These are phyloP conservation scores for Podospora conica DNA, from an alignment of 495 filamentous ascomycete genomes.

Conservation along the genomic window DNA sequence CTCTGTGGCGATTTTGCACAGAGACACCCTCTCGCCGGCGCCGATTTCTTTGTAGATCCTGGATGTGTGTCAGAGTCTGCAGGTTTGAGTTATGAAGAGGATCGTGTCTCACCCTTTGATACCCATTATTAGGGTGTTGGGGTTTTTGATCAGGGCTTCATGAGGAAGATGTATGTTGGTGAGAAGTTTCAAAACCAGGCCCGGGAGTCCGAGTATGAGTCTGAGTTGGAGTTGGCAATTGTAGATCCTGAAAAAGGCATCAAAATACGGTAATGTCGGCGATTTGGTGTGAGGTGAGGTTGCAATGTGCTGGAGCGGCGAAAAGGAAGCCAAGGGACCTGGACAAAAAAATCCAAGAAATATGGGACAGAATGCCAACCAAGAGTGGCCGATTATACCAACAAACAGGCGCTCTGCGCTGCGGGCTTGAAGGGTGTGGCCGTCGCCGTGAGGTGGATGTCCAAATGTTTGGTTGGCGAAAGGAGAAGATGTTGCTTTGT, in stretches of 20 bases:
- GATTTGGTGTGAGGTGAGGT: not conserved
- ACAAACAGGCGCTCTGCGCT: not conserved
- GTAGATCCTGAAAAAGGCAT: not conserved
- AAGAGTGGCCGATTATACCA: not conserved
- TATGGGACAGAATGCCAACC: not conserved
- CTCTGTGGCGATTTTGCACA: slow-evolving; percentile 74
- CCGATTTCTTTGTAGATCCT: slow-evolving; percentile 91
- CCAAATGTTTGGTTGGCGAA: not conserved
- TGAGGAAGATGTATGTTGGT: not conserved
- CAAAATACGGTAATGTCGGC: not conserved
- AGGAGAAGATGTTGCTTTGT: not conserved
- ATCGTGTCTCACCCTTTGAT: slow-evolving; percentile 49
- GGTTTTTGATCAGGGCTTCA: not conserved
- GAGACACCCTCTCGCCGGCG: slow-evolving; percentile 66
- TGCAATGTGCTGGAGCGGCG: not conserved
- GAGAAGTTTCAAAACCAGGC: not conserved
- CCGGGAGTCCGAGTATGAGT: too few species aligned
- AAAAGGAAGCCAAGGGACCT: not conserved
- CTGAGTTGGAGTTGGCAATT: not conserved
- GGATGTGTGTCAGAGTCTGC: not conserved
- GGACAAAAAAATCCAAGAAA: not conserved
- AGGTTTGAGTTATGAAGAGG: not conserved
- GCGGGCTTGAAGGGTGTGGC: not conserved
- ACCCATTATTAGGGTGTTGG: slow-evolving; percentile 40
- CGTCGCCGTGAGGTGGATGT: not conserved